A percentile compares a stretch with the other conserved stretches of the same genome.
Evolutionary conservation across 495 filamentous ascomycete genomes (phyloP).

Genomic region (Talaromyces wortmannii): DNA sequence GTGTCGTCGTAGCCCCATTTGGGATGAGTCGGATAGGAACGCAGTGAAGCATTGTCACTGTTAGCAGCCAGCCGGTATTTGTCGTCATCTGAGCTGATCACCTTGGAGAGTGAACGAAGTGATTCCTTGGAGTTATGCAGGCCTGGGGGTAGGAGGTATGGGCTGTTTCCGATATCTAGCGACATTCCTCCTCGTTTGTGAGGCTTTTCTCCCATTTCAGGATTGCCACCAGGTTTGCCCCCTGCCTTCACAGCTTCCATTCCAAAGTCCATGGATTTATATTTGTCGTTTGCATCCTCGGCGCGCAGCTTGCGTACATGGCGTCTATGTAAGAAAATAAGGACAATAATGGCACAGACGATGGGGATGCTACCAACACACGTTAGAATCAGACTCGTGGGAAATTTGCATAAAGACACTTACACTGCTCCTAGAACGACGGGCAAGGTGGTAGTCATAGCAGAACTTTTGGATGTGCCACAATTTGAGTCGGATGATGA

Average conservation of each 20-base stretch:
- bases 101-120: constrained; percentile 73
- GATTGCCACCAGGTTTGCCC: constrained; percentile 12
- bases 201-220: constrained; percentile 30
- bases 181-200: constrained; percentile 66
- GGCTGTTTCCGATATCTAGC: constrained; percentile 64
- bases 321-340: constrained; percentile 72
- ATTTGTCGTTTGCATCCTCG: constrained; percentile 82
- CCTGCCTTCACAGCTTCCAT: constrained; percentile 45
- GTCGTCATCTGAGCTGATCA: constrained; percentile 63
- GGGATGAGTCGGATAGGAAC: constrained; percentile 42
- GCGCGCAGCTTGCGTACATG: constrained; percentile 62
- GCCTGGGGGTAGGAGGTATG: constrained; percentile 83
- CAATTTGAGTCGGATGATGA: constrained; percentile 16
- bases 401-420: constrained; percentile 27
- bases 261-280: constrained; percentile 92
- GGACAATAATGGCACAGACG: constrained; percentile 54
- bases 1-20: constrained; percentile 47
- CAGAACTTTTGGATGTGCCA: constrained; percentile 49
- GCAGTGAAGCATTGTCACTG: constrained; percentile 52
- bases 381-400: constrained; percentile 11
- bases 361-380: constrained; percentile 62
- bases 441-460: constrained; percentile 58
- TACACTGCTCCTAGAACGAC: constrained; percentile 80
- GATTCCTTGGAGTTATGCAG: constrained; percentile 77
- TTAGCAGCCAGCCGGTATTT: constrained; percentile 69